phyloP scores from a whole-genome alignment of 2,329 filamentous ascomycete species.

The Calonectria hawksworthii region DNA sequence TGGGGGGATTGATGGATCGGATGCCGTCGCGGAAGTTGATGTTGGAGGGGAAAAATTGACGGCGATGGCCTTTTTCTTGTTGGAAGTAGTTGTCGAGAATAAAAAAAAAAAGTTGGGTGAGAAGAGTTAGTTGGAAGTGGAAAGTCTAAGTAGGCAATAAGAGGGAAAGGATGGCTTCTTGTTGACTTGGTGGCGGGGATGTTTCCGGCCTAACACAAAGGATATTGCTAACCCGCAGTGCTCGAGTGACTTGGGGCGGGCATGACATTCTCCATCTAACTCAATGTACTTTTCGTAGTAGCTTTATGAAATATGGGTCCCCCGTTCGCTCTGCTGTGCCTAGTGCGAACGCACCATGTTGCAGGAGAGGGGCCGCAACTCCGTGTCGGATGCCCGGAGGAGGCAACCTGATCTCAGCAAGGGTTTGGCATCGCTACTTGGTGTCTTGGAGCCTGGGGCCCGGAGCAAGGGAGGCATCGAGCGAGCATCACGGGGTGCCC shows the following conservation, averaged over 20 bases:
- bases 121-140: background rate
- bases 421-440: background rate
- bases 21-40: background rate
- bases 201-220: constrained; percentile 11
- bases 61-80: background rate
- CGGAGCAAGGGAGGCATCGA: background rate
- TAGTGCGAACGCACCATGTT: constrained; percentile 10
- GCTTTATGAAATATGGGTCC: constrained; percentile 12
- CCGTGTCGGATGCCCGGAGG: constrained; percentile 11
- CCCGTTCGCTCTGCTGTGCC: background rate
- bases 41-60: background rate
- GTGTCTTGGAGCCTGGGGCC: background rate
- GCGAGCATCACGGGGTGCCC: background rate
- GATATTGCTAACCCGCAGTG: constrained; percentile 11
- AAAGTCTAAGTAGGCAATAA: background rate
- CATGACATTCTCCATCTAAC: constrained; percentile 8
- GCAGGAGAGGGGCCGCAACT: background rate
- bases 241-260: constrained; percentile 1
- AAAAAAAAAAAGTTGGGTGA: background rate
- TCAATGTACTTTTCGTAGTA: constrained; percentile 2
- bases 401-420: background rate
- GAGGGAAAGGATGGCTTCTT: constrained; percentile 7
- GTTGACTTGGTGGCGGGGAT: constrained; percentile 8
- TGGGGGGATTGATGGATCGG: background rate
- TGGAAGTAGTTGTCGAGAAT: background rate